Evolutionary conservation across 805 yeast genomes (phyloP), one percentile per base, ranked within the genome.

Genomic region (Naumovozyma baii): DNA sequence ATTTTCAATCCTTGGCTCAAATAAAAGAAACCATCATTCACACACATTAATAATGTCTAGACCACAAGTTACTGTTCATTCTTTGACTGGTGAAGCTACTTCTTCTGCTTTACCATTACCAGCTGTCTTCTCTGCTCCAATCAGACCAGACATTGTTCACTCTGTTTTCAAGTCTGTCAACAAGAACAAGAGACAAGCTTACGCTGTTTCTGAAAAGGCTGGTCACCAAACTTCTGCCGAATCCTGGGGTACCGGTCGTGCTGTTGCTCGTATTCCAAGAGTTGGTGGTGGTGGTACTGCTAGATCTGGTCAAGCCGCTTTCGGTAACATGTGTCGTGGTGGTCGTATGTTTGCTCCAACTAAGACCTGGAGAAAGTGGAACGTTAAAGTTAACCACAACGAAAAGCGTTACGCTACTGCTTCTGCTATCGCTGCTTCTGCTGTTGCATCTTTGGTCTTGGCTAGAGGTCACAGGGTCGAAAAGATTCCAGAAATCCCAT

Each of bases 231-330:
- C 96, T 74, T 90, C 97, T 52, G 98, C 98, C 70, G 96, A 87
- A 77, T 92, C 98, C 54, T 92, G 98, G 98, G 98, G 98, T 87
- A 92, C 98, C 63, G 98, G 98, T 80, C 88, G 98, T 80, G 98
- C 98, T 74, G 96, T 92, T 68, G 97, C 98, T 76, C 90, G 98
- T 81, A 90, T 92, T 72, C 98, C 98, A 79, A 88, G 98, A 82
- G 97, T 92, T 69, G 96, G 96, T 76, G 98, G 98, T 78, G 88
- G 95, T 70, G 98, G 98, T 84, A 92, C 98, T 71, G 96, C 87
- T 94, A 88, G 98, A 77, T 78, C 97, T 56, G 98, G 98, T 73
- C 98, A 92, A 76, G 98, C 87, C 73, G 98, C 98, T 70, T 92
- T 92, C 81, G 98, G 98, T 83, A 92, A 92, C 92, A 92, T 92